Base-by-base conservation (phyloP, 441 rosid genomes). In the Caryocar brasiliense region DNA sequence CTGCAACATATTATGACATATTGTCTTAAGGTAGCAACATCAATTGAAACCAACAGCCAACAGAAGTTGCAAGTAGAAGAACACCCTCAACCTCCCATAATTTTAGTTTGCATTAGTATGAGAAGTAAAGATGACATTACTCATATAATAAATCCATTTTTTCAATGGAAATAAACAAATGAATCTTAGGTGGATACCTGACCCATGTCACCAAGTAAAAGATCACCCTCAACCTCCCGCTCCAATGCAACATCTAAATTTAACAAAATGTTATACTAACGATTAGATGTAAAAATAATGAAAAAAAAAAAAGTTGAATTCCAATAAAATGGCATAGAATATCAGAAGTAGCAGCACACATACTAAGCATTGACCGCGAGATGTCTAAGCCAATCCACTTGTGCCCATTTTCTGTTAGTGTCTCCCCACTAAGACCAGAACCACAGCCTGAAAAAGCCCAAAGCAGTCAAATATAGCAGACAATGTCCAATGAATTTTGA, bases 141-240 rank as follows among this genome's bases (percentile, higher is more conserved):
- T n/a, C n/a, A n/a, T n/a, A n/a, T n/a, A n/a, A n/a, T n/a, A n/a
- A n/a, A n/a, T n/a, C n/a, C n/a, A n/a, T n/a, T n/a, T n/a, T n/a
- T n/a, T n/a, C n/a, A n/a, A n/a, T n/a, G n/a, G n/a, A n/a, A n/a
- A n/a, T n/a, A n/a, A 29, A 2, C 10, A 30, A 24, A 55, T 18
- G 32, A 29, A 12, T 5, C 23, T 35, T 5, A 8, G 12, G 56
- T n/a, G 15, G 1, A 47, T 47, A 90, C 95, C 95, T 86, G 96
- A 17, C 98, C 98, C 98, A 86, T 84, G 71, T 90, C 98, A 24
- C 82, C 81, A 51, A 87, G 95, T 63, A 91, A 59, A 27, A 91
- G 83, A 80, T 91, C 98, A 15, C 96, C 94, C 39, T 87, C 87
- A 39, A 72, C 89, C 65, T 91, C 94, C 15, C 88, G 75, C 63